Conservation (phyloP, 148 eudicot genomes). For the Spergularia bocconei region DNA sequence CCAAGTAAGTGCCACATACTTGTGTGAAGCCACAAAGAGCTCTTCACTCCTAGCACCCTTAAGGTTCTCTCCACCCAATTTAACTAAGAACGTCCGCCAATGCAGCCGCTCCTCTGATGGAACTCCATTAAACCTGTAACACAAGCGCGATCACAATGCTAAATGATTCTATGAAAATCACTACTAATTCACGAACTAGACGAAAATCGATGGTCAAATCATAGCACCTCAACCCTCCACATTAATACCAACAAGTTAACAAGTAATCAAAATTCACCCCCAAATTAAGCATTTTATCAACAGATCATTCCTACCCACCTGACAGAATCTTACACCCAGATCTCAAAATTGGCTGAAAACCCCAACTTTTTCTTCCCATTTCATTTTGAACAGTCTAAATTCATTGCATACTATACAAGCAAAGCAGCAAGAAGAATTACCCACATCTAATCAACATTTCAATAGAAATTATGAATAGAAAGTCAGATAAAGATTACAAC, state of each 20-base stretch:
- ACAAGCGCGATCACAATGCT: background rate
- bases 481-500: background rate
- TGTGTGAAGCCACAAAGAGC: constrained; percentile 96
- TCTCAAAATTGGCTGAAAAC: background rate
- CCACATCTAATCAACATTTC: background rate
- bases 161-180: background rate
- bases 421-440: background rate
- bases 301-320: background rate
- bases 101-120: constrained; percentile 97
- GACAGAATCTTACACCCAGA: constrained; percentile 11
- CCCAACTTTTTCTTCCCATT: background rate
- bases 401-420: background rate
- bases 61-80: constrained; percentile 91
- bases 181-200: background rate
- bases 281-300: background rate
- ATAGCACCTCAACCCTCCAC: background rate
- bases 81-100: constrained; percentile 95
- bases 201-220: background rate
- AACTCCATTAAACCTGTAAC: constrained; percentile 91
- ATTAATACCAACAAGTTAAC: background rate
- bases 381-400: no score
- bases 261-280: background rate
- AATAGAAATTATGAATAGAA: background rate
- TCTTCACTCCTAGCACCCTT: constrained; percentile 92
- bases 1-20: constrained; percentile 46